Evolutionary conservation across 768 basidiomycete species (phyloP).

Genomic region (Lentinula sp.): DNA sequence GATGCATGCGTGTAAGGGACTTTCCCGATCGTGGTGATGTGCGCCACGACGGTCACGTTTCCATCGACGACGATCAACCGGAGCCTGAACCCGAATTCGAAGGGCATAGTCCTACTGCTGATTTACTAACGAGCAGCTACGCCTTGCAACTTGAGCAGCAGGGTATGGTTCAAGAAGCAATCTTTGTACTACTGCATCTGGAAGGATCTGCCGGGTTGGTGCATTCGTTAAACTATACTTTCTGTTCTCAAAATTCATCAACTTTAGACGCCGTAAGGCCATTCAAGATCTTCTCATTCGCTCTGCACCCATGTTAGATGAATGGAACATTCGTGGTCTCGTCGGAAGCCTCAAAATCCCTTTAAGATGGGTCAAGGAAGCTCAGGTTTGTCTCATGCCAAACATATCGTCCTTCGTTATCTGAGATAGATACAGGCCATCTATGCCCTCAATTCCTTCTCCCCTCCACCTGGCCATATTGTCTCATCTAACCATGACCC

Average conservation of each 20-base stretch:
- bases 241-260: slow-evolving; percentile 3
- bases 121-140: slow-evolving; percentile 77
- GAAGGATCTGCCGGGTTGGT: slow-evolving; percentile 75
- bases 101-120: slow-evolving; percentile 81
- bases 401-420: background rate
- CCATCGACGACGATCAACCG: slow-evolving; percentile 20
- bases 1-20: slow-evolving; percentile 78
- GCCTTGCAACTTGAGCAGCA: slow-evolving; percentile 80
- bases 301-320: slow-evolving; percentile 58
- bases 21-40: slow-evolving; percentile 73
- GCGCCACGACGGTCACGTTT: slow-evolving; percentile 23
- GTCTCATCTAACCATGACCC: slow-evolving; percentile 19
- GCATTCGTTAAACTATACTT: slow-evolving; percentile 9
- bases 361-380: slow-evolving; percentile 82
- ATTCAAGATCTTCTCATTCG: slow-evolving; percentile 78
- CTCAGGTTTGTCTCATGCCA: slow-evolving; percentile 49
- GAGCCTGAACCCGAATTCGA: slow-evolving; percentile 38
- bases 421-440: slow-evolving; percentile 45
- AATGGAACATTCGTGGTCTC: slow-evolving; percentile 68
- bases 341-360: slow-evolving; percentile 80
- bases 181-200: slow-evolving; percentile 86
- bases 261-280: slow-evolving; percentile 68
- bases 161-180: slow-evolving; percentile 79
- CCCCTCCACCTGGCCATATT: slow-evolving; percentile 43
- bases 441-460: slow-evolving; percentile 39